A percentile compares a stretch with the other conserved stretches of the same genome.
Conservation (phyloP, 2,329 filamentous ascomycete species). For the Cytospora chrysosperma region DNA sequence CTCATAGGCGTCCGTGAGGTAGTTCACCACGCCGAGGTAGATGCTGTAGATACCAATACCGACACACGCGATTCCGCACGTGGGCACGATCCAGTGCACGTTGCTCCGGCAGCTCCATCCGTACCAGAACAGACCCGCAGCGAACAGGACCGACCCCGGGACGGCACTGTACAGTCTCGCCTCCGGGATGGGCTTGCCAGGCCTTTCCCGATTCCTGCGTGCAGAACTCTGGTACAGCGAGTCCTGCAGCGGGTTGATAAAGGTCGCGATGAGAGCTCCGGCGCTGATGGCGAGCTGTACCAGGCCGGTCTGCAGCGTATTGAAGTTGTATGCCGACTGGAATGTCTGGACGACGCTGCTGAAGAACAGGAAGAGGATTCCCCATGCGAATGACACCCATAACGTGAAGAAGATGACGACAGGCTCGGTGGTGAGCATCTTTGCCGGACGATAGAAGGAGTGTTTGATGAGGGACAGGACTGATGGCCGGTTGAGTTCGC, state of each 20-base stretch:
- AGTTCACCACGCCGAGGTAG: slow-evolving; percentile 68
- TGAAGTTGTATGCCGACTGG: slow-evolving; percentile 58
- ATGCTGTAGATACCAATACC: slow-evolving; percentile 69
- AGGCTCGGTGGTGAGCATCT: slow-evolving; percentile 56
- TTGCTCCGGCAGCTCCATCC: slow-evolving; percentile 56
- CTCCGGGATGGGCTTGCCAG: slow-evolving; percentile 47
- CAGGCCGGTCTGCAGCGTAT: slow-evolving; percentile 56
- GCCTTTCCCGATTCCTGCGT: slow-evolving; percentile 43
- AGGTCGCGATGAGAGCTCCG: slow-evolving; percentile 53
- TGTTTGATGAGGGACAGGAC: slow-evolving; percentile 29
- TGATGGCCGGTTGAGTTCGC: slow-evolving; percentile 25
- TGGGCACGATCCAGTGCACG: slow-evolving; percentile 63
- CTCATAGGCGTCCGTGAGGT: slow-evolving; percentile 66
- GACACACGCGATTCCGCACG: slow-evolving; percentile 58
- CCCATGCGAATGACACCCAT: slow-evolving; percentile 72
- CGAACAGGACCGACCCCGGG: slow-evolving; percentile 60
- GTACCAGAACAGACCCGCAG: slow-evolving; percentile 69
- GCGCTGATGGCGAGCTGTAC: slow-evolving; percentile 54
- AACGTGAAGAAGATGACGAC: slow-evolving; percentile 63
- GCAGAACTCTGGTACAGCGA: slow-evolving; percentile 33
- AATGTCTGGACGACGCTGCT: slow-evolving; percentile 65
- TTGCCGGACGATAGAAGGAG: slow-evolving; percentile 35
- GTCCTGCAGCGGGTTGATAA: slow-evolving; percentile 50
- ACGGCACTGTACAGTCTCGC: slow-evolving; percentile 64
- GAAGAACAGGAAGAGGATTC: slow-evolving; percentile 63